Conservation (phyloP, 1,284 basidiomycete species). For the Nidula niveotomentosa region DNA sequence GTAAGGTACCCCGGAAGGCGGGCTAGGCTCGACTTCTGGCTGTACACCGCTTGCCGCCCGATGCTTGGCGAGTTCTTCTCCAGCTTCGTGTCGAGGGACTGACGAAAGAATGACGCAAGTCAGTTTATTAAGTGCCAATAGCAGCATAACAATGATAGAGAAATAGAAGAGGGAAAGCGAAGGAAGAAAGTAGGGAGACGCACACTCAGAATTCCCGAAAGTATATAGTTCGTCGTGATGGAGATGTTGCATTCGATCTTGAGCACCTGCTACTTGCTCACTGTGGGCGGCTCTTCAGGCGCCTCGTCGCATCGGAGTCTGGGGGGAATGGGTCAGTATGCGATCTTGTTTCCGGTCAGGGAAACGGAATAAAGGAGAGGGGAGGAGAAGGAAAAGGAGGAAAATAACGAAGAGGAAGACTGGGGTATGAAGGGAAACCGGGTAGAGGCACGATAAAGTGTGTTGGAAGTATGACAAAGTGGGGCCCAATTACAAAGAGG, state of each 20-base stretch:
- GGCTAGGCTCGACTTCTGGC: constrained; percentile 80
- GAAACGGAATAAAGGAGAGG: neutral
- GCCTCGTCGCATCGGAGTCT: constrained; percentile 83
- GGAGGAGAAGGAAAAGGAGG: too few species aligned
- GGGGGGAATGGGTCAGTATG: too few species aligned
- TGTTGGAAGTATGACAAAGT: too few species aligned
- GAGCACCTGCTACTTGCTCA: constrained; percentile 72
- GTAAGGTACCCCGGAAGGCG: constrained; percentile 86
- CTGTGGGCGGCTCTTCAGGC: constrained; percentile 71
- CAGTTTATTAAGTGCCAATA: too few species aligned
- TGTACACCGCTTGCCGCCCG: constrained; percentile 81
- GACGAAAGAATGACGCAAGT: too few species aligned
- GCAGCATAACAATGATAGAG: too few species aligned
- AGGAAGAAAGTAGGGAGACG: constrained; percentile 23
- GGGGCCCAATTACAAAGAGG: too few species aligned
- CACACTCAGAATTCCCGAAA: constrained; percentile 84
- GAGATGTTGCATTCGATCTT: constrained; percentile 96
- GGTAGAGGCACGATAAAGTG: too few species aligned
- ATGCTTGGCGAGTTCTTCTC: constrained; percentile 86
- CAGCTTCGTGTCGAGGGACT: constrained; percentile 85
- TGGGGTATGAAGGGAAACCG: too few species aligned
- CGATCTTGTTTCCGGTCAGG: too few species aligned
- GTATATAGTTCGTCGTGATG: constrained; percentile 86
- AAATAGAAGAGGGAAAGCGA: too few species aligned
- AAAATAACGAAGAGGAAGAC: too few species aligned